Percentiles rank a stretch among this genome's conserved stretches.
Evolutionary conservation across 306 rosid species (phyloP).

Genomic region (Abrus precatorius): DNA sequence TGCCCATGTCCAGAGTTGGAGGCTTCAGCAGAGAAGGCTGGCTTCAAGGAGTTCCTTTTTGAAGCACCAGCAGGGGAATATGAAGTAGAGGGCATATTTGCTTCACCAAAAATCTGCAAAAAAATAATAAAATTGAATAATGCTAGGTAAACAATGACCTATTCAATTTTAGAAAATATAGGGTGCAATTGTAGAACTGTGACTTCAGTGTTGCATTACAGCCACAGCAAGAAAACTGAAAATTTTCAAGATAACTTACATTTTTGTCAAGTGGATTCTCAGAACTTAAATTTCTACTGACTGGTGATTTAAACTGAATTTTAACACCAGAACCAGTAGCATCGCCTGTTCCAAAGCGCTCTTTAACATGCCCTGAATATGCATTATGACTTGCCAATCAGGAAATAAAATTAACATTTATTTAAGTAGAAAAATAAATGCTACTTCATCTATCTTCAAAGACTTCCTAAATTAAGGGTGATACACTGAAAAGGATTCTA

Average conservation of each 20-base stretch:
- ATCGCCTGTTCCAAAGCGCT: slow-evolving; percentile 68
- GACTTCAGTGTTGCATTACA: slow-evolving; percentile 23
- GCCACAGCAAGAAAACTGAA: not conserved
- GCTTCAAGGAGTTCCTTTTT: slow-evolving; percentile 70
- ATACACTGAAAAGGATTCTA: slow-evolving; percentile 25
- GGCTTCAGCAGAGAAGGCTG: slow-evolving; percentile 66
- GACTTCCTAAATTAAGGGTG: not conserved
- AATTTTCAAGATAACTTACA: slow-evolving; percentile 58
- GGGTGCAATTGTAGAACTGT: slow-evolving; percentile 15
- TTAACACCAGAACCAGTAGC: slow-evolving; percentile 67
- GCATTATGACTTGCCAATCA: slow-evolving; percentile 53
- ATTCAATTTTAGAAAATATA: slow-evolving; percentile 30
- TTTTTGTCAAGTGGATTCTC: slow-evolving; percentile 73
- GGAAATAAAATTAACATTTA: slow-evolving; percentile 17
- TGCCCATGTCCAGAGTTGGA: slow-evolving; percentile 68
- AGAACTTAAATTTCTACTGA: slow-evolving; percentile 63
- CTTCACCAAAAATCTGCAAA: slow-evolving; percentile 67
- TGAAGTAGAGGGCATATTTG: slow-evolving; percentile 72
- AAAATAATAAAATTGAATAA: slow-evolving; percentile 18
- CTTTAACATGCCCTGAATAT: slow-evolving; percentile 65
- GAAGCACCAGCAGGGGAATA: slow-evolving; percentile 67
- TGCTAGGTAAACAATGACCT: slow-evolving; percentile 23
- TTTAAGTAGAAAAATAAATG: slow-evolving; percentile 27
- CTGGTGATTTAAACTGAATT: slow-evolving; percentile 77
- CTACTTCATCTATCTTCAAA: slow-evolving; percentile 15